These are phyloP conservation scores for Cynanchum wilfordii DNA, from an alignment of 257 asterid genomes.

Conservation along the genomic window DNA sequence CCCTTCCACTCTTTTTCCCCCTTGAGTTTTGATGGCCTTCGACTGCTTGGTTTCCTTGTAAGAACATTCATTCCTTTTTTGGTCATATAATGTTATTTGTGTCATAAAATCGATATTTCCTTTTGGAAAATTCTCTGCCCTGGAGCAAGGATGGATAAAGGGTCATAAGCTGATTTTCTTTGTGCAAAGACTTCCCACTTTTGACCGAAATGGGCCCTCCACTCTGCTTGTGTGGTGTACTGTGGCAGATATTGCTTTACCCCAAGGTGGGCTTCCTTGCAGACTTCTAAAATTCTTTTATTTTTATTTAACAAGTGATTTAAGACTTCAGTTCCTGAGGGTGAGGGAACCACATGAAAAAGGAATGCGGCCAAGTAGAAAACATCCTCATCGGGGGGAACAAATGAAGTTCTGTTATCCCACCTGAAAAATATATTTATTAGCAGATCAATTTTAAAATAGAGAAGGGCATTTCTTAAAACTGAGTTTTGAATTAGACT, in stretches of 20 bases:
- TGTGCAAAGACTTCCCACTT: slow-evolving; percentile 62
- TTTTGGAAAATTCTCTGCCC: slow-evolving; percentile 87
- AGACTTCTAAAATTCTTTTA: slow-evolving; percentile 54
- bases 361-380: slow-evolving; percentile 83
- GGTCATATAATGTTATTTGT: neutral
- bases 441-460: neutral
- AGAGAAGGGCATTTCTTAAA: slow-evolving; percentile 12
- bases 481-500: slow-evolving; percentile 8
- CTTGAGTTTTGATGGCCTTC: neutral
- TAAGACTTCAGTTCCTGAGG: slow-evolving; percentile 42
- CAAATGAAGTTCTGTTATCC: slow-evolving; percentile 82
- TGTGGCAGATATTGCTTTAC: slow-evolving; percentile 80
- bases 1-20: neutral
- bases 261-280: slow-evolving; percentile 52
- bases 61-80: slow-evolving; percentile 4
- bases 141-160: slow-evolving; percentile 81
- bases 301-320: slow-evolving; percentile 41
- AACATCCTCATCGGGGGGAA: slow-evolving; percentile 71
- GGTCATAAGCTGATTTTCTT: slow-evolving; percentile 78
- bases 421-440: slow-evolving; percentile 39
- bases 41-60: slow-evolving; percentile 7
- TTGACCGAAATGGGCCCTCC: slow-evolving; percentile 73
- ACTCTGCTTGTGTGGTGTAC: slow-evolving; percentile 60
- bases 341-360: slow-evolving; percentile 51
- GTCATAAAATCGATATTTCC: slow-evolving; percentile 53